Percentiles rank a stretch among this genome's conserved stretches.
Evolutionary conservation across 2,329 filamentous ascomycete genomes (phyloP).

Genomic region (Aureobasidium mangrovei): DNA sequence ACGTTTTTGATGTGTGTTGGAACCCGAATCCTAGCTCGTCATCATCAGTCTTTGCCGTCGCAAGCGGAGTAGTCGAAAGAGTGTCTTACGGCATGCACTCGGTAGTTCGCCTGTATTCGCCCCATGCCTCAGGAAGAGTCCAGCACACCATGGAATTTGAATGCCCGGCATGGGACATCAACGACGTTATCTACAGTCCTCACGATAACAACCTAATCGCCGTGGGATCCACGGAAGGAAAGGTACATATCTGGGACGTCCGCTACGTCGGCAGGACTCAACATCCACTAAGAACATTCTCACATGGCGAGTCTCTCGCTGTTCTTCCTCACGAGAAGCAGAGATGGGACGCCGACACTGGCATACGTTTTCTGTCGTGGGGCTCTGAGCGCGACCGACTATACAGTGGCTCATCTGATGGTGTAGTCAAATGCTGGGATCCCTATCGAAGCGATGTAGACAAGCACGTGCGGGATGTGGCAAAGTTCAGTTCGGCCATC

Average conservation of each 20-base stretch:
- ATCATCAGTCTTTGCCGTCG: constrained; percentile 43
- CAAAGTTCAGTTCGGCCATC: constrained; percentile 43
- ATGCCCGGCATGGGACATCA: constrained; percentile 53
- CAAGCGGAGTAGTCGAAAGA: constrained; percentile 34
- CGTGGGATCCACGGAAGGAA: constrained; percentile 52
- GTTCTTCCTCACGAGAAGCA: constrained; percentile 36
- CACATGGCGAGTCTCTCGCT: constrained; percentile 43
- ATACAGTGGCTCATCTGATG: constrained; percentile 54
- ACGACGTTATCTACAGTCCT: constrained; percentile 44
- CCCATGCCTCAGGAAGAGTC: constrained; percentile 21
- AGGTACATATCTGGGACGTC: constrained; percentile 53
- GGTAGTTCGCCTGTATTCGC: constrained; percentile 45
- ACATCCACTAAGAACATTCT: constrained; percentile 39
- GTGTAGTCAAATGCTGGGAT: constrained; percentile 52
- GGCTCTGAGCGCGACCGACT: constrained; percentile 43
- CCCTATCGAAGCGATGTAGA: constrained; percentile 44
- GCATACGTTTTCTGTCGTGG: constrained; percentile 51
- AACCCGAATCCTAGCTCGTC: constrained; percentile 36
- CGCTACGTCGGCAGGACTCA: constrained; percentile 33
- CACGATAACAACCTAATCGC: constrained; percentile 44
- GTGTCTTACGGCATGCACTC: constrained; percentile 37
- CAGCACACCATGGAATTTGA: constrained; percentile 38
- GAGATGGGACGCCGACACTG: constrained; percentile 47
- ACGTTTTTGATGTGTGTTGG: constrained; percentile 52
- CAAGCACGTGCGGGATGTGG: constrained; percentile 43